Percentiles rank a stretch among this genome's conserved stretches.
Conservation (phyloP, 2,329 filamentous ascomycete species). For the Fonsecaea erecta region DNA sequence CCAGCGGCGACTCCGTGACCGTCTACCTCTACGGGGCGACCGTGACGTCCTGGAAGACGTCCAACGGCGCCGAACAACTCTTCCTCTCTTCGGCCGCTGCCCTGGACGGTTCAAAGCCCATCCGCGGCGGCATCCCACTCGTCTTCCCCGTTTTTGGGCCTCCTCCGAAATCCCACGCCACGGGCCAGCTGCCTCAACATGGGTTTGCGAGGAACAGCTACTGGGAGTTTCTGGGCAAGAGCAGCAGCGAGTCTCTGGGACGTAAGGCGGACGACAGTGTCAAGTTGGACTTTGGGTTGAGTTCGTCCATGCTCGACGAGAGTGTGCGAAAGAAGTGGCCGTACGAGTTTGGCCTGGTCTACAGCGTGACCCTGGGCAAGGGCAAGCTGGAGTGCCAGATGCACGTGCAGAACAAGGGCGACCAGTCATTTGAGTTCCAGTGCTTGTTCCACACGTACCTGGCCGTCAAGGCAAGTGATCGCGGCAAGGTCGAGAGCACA, state of each 20-base stretch:
- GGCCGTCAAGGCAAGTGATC: constrained; percentile 68
- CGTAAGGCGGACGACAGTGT: constrained; percentile 67
- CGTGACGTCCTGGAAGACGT: constrained; percentile 89
- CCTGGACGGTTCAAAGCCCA: constrained; percentile 85
- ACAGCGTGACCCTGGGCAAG: constrained; percentile 83
- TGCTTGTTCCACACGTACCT: constrained; percentile 91
- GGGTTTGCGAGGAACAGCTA: constrained; percentile 87
- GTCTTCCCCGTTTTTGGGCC: constrained; percentile 71
- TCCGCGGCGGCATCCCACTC: constrained; percentile 64
- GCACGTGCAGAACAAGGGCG: constrained; percentile 86
- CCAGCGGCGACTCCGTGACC: constrained; percentile 83
- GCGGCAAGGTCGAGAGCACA: not conserved
- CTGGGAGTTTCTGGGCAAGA: constrained; percentile 95
- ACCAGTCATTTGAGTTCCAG: constrained; percentile 85
- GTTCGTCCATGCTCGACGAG: constrained; percentile 70
- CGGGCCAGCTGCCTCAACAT: constrained; percentile 82
- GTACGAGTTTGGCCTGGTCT: constrained; percentile 85
- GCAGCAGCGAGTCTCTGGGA: constrained; percentile 59
- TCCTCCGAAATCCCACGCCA: constrained; percentile 75
- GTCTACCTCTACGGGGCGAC: constrained; percentile 91
- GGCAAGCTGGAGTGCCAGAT: constrained; percentile 78
- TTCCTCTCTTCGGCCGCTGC: constrained; percentile 81
- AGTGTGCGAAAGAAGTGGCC: constrained; percentile 77
- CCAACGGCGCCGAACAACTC: constrained; percentile 76
- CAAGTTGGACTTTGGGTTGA: constrained; percentile 95